Base-by-base conservation (phyloP, 305 asterid species). In the Andrographis paniculata region DNA sequence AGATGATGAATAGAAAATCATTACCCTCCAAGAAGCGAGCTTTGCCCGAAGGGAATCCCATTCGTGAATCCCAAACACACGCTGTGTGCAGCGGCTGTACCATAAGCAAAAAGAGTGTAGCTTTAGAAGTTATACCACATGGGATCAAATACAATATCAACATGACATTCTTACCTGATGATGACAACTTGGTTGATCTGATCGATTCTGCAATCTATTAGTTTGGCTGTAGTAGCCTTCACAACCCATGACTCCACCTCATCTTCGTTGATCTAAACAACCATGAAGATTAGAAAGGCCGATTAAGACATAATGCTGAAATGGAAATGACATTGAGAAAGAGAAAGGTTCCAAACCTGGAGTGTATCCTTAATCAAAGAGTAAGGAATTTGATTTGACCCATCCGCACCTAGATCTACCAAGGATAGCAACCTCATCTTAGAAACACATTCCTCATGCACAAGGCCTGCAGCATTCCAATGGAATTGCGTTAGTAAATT, bases 161-260 rank as follows among this genome's bases (percentile, higher is more conserved):
- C 48, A 17, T 18, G 28, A 56, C 35, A 48, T 11, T 1, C 45
- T 14, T 72, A 85, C 98, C 93, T 85, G 63, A 89, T 93, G 22
- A 74, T 63, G 55, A 86, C 73, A 17, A 73, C 75, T 73, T 78
- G 75, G 55, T 89, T 85, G 82, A 86, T 78, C 52, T 89, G 98
- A 67, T 86, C 98, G 30, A 89, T 89, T 78, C 80, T 86, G 66
- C 98, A 82, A 63, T 76, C 94, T 23, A 89, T 48, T 52, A 89
- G 70, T 75, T 86, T 86, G 15, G 81, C 80, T 6, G 91, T 76
- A 56, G 82, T 80, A 41, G 96, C 96, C 79, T 82, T 89, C 45
- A 86, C 89, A 64, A 89, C 70, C 96, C 98, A 89, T 17, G 61
- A 45, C 68, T 89, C 98, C 52, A 89, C 88, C 65, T 80, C 95